A percentile compares a stretch with the other conserved stretches of the same genome.
phyloP scores from a whole-genome alignment of 1,284 basidiomycete species.

The Phenoliferia sp. region DNA sequence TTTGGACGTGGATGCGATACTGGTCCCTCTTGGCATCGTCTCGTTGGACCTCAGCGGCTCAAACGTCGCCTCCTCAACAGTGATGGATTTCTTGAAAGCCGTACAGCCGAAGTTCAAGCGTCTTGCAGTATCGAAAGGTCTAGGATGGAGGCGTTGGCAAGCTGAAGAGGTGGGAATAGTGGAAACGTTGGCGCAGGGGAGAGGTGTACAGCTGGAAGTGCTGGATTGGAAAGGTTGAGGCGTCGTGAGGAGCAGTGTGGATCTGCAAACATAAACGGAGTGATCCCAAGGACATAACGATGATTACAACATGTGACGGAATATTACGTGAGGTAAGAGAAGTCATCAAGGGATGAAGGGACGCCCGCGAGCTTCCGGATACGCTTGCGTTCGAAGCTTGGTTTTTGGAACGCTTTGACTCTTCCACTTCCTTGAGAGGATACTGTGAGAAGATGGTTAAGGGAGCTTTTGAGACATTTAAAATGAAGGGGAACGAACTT shows the following conservation, averaged over 20 bases:
- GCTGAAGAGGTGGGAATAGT: neutral
- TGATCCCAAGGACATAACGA: too few relatives aligned
- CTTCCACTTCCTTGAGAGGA: conserved; percentile 20
- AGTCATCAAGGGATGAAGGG: conserved; percentile 15
- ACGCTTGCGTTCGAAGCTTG: conserved; percentile 28
- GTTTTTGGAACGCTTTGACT: conserved; percentile 22
- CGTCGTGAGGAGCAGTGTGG: too few relatives aligned
- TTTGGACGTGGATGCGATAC: neutral
- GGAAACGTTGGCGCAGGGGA: neutral
- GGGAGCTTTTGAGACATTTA: neutral
- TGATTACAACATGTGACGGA: neutral
- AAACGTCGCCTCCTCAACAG: neutral
- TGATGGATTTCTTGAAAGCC: neutral
- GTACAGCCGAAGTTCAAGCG: neutral
- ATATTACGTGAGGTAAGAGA: neutral
- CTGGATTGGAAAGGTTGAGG: too few relatives aligned
- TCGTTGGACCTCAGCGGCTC: neutral
- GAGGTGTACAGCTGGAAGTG: neutral
- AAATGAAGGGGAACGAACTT: neutral
- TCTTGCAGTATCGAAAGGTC: neutral
- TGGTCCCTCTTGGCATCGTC: neutral
- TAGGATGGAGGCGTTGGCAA: neutral
- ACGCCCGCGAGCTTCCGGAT: conserved; percentile 28
- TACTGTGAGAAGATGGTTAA: conserved; percentile 1
- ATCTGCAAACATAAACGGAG: too few relatives aligned